These are phyloP conservation scores for Lipomyces lipofer DNA, from an alignment of 805 yeast species.

Conservation along the genomic window DNA sequence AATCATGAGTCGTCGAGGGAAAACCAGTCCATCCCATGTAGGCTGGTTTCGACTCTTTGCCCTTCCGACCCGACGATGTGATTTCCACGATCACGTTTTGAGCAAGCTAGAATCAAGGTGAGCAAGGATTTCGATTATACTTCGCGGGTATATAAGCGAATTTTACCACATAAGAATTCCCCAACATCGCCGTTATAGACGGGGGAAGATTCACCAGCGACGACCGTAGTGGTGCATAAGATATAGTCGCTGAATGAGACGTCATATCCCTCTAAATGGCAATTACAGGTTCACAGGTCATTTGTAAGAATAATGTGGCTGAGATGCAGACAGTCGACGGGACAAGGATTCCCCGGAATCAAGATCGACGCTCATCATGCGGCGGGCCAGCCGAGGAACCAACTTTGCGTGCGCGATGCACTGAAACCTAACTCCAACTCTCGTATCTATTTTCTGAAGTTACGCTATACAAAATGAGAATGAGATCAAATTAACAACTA, in stretches of 20 bases:
- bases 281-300: too few relatives aligned
- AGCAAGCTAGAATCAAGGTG: constrained; percentile 39
- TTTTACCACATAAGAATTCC: constrained; percentile 53
- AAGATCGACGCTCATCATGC: too few relatives aligned
- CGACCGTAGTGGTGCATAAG: constrained; percentile 44
- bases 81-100: constrained; percentile 59
- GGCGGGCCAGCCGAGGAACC: too few relatives aligned
- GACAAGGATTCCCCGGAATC: too few relatives aligned
- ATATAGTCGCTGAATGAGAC: constrained; percentile 40
- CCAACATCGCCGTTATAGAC: constrained; percentile 47
- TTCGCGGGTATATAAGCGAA: not conserved
- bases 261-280: constrained; percentile 36
- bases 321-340: too few relatives aligned
- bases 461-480: too few relatives aligned
- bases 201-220: constrained; percentile 60
- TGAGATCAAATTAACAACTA: too few relatives aligned
- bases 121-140: not conserved
- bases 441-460: too few relatives aligned
- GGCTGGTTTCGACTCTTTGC: constrained; percentile 29
- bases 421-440: too few relatives aligned
- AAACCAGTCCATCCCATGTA: constrained; percentile 73
- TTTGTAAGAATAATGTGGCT: too few relatives aligned
- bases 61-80: constrained; percentile 33
- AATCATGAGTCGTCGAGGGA: constrained; percentile 37
- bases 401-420: too few relatives aligned